Evolutionary conservation across 495 filamentous ascomycete species (phyloP), one percentile per base, ranked within the genome.

Genomic region (Hypoxylon rickii): DNA sequence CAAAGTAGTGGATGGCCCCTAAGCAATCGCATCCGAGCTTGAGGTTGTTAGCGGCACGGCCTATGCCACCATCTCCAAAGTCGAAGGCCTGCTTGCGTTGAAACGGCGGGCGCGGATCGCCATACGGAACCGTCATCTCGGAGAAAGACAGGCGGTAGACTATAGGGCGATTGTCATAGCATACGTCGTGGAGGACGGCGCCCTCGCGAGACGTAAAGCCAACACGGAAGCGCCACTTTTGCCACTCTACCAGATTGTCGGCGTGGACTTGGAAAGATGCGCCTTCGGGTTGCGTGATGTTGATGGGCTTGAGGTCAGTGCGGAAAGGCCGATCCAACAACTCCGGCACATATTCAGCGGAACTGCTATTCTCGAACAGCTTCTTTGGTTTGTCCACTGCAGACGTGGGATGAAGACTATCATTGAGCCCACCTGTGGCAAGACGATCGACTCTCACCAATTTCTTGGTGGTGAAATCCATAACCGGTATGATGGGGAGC

Each of bases 91-190:
- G 82, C 68, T 91, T 92, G 53, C 84, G 84, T 58, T 90, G 87
- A 66, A 84, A 89, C 0, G 89, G 89, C 7, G 80, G 75, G 1
- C 88, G 76, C 1, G 89, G 86, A 61, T 89, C 86, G 0, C 81
- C 87, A 57, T 92, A 91, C 2, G 89, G 89, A 13, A 91, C 86
- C 40, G 83, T 83, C 89, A 92, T 92, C 65, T 92, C 89, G 24
- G 80, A 83, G 12, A 92, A 70, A 8, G 81, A 80, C 2, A 92
- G 67, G 2, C 89, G 78, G 71, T 88, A 89, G 56, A 92, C 80
- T 2, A 92, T 67, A 12, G 76, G 81, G 10, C 83, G 75, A 53
- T 79, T 79, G 59, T 88, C 86, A 64, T 90, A 92, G 55, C 79
- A 77, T 4, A 89, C 77, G 58, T 89, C 85, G 60, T 89, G 84